These are phyloP conservation scores for Oropetium thomaeum DNA, from an alignment of 176 grass and related monocot species.

Conservation along the genomic window DNA sequence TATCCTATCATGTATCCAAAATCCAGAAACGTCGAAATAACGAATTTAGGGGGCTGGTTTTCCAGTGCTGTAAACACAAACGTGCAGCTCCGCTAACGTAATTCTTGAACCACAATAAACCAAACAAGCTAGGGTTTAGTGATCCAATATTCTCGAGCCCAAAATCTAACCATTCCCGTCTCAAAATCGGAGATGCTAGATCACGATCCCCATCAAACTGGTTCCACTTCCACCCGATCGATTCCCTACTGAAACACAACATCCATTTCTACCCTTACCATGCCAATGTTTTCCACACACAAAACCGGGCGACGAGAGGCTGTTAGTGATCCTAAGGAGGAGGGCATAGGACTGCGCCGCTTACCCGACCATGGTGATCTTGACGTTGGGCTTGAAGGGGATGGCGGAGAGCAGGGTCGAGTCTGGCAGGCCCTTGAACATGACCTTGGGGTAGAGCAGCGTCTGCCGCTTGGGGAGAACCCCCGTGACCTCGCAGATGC, in stretches of 20 bases:
- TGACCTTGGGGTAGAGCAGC: constrained; percentile 83
- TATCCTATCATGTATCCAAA: neutral
- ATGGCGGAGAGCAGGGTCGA: constrained; percentile 73
- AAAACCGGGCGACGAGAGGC: neutral
- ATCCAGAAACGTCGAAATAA: neutral
- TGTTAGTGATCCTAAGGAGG: neutral
- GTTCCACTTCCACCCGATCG: neutral
- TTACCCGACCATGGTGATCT: constrained; percentile 93
- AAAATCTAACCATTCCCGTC: neutral
- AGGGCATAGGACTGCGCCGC: neutral
- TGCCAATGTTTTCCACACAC: neutral
- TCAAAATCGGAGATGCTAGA: neutral
- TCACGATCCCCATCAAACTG: neutral
- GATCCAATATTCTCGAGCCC: neutral
- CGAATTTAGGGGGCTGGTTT: neutral
- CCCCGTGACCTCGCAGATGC: constrained; percentile 85
- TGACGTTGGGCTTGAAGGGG: constrained; percentile 67
- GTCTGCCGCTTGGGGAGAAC: constrained; percentile 93
- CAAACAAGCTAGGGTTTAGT: constrained; percentile 29
- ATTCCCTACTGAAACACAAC: constrained; percentile 15
- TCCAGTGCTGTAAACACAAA: neutral
- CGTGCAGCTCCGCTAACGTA: neutral
- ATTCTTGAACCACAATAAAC: neutral
- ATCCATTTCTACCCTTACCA: neutral
- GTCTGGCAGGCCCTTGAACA: constrained; percentile 62